Evolutionary conservation across 345 rosid species (phyloP).

Genomic region (Moricandia moricandioides): DNA sequence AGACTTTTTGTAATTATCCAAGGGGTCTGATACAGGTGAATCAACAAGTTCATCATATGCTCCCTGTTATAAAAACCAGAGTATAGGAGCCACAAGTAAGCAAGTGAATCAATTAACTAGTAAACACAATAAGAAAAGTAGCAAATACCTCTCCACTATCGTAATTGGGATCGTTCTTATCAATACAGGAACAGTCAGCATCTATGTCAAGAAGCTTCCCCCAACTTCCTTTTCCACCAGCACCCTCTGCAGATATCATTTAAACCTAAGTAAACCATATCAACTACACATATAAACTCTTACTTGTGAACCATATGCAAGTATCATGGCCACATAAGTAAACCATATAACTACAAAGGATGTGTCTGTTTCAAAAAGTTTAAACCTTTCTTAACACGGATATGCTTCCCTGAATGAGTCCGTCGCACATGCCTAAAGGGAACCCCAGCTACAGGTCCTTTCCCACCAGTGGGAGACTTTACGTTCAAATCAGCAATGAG

Average conservation of each 20-base stretch:
- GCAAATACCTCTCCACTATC: conserved; percentile 91
- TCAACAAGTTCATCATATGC: conserved; percentile 84
- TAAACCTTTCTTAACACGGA: conserved; percentile 85
- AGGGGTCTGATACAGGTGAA: conserved; percentile 78
- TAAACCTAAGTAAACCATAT: background rate
- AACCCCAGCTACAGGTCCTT: conserved; percentile 57
- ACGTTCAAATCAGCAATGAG: conserved; percentile 62
- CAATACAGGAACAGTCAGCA: conserved; percentile 49
- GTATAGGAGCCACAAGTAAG: conserved; percentile 5
- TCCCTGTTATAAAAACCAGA: conserved; percentile 43
- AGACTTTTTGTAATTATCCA: conserved; percentile 91
- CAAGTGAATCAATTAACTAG: background rate
- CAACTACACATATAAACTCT: conserved; percentile 1
- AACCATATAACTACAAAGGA: too few species aligned
- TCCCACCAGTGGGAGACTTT: conserved; percentile 65
- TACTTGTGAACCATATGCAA: conserved; percentile 36
- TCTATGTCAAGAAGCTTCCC: conserved; percentile 93
- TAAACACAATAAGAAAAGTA: background rate
- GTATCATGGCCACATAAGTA: too few species aligned
- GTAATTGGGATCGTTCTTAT: conserved; percentile 93
- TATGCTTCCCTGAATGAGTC: conserved; percentile 80
- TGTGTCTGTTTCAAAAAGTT: background rate
- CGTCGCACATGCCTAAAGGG: conserved; percentile 75
- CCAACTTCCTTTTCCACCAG: conserved; percentile 96
- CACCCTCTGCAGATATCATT: conserved; percentile 63